Evolutionary conservation across 148 eudicot genomes (phyloP), one percentile per base, ranked within the genome.

Genomic region (Suaeda aralocaspica): DNA sequence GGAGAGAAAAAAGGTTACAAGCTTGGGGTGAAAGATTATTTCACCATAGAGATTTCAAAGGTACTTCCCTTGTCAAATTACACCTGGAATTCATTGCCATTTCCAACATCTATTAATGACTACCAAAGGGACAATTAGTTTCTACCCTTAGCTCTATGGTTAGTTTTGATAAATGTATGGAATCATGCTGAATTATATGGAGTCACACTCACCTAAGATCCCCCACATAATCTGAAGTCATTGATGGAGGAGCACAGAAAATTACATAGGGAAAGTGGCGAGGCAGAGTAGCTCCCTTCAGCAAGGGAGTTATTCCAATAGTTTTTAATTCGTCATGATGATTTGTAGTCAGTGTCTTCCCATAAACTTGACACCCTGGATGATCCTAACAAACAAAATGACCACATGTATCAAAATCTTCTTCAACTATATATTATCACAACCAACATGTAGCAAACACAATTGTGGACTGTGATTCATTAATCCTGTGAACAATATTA

Each of bases 211-310:
- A 89, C 97, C 85, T 83, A 53, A 92, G 76, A 72, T 92, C 97
- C 48, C 91, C 86, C 39, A 89, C 70, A 77, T 92, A 92, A 80
- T 92, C 96, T 15, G 72, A 56, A 55, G 76, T 84, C 31, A 72
- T 76, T 21, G 71, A 82, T 29, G 97, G 96, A 51, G 97, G 97
- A 71, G 97, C 97, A 82, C 97, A 92, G 62, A 92, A 92, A n/a
- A 92, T 83, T 73, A 92, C 92, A 81, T 82, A 84, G 6, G 96
- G 86, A 75, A 85, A 87, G 78, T 76, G 84, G n/a, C 66, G 63
- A 30, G 75, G 48, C 59, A 71, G 65, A 58, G 64, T 79, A 9
- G 77, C 66, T 66, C 73, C 92, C 73, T 83, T 89, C 59, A 87
- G 9, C 64, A 68, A 64, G 24, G 97, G 97, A 70, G 21, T 76